Evolutionary conservation across 495 filamentous ascomycete genomes (phyloP).

Genomic region (Chaetomidium leptoderma): DNA sequence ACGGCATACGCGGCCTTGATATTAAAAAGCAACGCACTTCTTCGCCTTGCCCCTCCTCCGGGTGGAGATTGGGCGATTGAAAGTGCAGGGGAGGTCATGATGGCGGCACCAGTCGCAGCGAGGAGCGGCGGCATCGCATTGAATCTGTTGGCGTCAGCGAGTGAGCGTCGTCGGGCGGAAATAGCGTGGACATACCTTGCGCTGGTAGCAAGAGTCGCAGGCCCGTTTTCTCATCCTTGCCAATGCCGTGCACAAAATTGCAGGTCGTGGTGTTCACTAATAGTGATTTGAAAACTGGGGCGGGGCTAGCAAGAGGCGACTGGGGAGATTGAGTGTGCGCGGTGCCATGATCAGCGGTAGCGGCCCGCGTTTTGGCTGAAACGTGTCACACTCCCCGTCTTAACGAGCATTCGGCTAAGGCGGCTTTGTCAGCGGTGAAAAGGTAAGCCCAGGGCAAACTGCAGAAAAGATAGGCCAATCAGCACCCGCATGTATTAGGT

Average conservation of each 20-base stretch:
- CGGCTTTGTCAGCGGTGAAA: constrained; percentile 5
- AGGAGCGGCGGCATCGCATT: constrained; percentile 43
- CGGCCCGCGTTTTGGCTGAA: constrained; percentile 3
- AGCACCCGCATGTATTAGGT: neutral
- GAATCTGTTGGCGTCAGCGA: constrained; percentile 36
- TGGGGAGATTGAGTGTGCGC: no score
- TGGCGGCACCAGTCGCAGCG: constrained; percentile 53
- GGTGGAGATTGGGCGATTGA: constrained; percentile 35
- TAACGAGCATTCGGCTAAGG: no score
- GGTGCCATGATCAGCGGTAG: neutral
- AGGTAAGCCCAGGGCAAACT: neutral
- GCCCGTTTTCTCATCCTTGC: constrained; percentile 32
- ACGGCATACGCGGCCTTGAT: neutral
- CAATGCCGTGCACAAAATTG: neutral
- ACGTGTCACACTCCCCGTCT: neutral
- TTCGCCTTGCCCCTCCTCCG: constrained; percentile 24
- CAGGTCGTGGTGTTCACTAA: constrained; percentile 6
- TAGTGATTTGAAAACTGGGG: neutral
- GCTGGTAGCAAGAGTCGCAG: constrained; percentile 49
- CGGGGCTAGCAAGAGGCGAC: no score
- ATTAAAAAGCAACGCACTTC: constrained; percentile 9
- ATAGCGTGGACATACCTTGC: constrained; percentile 38
- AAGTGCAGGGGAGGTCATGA: constrained; percentile 48
- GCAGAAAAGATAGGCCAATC: neutral
- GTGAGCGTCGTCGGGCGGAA: neutral